Conservation (phyloP, 805 yeast genomes). For the Wickerhamomyces silvicola region DNA sequence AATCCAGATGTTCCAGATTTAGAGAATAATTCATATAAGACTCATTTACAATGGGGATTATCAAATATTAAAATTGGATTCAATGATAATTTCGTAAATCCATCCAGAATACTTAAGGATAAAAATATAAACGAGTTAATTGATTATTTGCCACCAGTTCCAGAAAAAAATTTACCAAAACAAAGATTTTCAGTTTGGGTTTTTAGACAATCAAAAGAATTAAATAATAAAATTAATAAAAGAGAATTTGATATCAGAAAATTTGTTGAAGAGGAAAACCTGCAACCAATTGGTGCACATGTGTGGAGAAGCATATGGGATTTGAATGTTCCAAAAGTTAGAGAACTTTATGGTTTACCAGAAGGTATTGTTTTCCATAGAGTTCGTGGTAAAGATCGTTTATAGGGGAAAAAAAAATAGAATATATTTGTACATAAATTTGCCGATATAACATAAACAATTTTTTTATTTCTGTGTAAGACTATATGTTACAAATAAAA, state of each 20-base stretch:
- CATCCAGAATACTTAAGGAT: slow-evolving; percentile 27
- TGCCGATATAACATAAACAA: background rate
- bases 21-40: slow-evolving; percentile 56
- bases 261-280: slow-evolving; percentile 48
- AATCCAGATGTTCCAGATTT: slow-evolving; percentile 91
- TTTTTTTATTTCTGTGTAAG: background rate
- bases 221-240: slow-evolving; percentile 17
- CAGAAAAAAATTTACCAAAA: slow-evolving; percentile 79
- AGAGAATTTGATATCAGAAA: slow-evolving; percentile 65
- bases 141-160: slow-evolving; percentile 73
- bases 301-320: slow-evolving; percentile 87
- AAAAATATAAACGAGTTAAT: slow-evolving; percentile 38
- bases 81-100: slow-evolving; percentile 46
- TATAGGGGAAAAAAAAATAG: slow-evolving; percentile 5
- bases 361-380: slow-evolving; percentile 66
- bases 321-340: slow-evolving; percentile 57
- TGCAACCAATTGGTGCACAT: slow-evolving; percentile 86
- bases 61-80: slow-evolving; percentile 56
- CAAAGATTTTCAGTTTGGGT: slow-evolving; percentile 91
- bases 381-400: slow-evolving; percentile 19
- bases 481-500: slow-evolving; percentile 4
- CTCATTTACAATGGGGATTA: slow-evolving; percentile 74
- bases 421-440: slow-evolving; percentile 1
- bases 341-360: slow-evolving; percentile 68
- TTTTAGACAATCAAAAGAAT: slow-evolving; percentile 53